phyloP scores from a whole-genome alignment of 306 rosid genomes.

The Herpetospermum pedunculosum region DNA sequence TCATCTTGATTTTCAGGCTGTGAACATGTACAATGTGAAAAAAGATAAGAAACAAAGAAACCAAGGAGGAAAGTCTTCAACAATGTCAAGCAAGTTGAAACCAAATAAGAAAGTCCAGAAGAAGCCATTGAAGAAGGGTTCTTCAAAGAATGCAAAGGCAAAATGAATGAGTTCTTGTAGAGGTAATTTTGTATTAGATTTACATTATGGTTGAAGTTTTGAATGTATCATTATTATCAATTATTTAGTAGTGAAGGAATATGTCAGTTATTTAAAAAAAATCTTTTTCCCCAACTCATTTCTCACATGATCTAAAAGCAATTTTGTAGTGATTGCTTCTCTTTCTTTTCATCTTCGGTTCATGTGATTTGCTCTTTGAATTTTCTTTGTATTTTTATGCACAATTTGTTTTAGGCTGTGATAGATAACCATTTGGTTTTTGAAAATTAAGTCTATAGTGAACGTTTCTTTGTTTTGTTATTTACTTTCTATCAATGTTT shows the following conservation, averaged over 20 bases:
- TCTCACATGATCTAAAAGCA: background rate
- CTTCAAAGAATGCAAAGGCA: conserved; percentile 37
- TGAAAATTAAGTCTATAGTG: no score
- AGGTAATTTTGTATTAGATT: background rate
- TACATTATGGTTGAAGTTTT: background rate
- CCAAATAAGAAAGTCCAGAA: conserved; percentile 38
- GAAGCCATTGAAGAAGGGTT: conserved; percentile 36
- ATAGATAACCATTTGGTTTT: no score
- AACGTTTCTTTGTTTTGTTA: no score
- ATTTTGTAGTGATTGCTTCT: background rate
- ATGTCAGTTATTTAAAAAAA: background rate
- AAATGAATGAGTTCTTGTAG: conserved; percentile 16
- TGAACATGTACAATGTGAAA: conserved; percentile 63
- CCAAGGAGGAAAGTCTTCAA: conserved; percentile 28
- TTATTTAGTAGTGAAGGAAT: background rate
- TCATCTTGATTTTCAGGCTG: conserved; percentile 39
- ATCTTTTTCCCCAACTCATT: background rate
- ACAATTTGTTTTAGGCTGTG: no score
- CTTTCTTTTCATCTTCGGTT: background rate
- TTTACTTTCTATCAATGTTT: no score
- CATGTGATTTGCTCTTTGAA: background rate
- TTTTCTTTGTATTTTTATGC: no score
- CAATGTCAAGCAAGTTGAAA: conserved; percentile 52
- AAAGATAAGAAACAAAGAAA: conserved; percentile 47
- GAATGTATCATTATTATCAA: background rate